Evolutionary conservation across 192 early-diverging fungal species (phyloP).

Genomic region (Phycomyces nitens): DNA sequence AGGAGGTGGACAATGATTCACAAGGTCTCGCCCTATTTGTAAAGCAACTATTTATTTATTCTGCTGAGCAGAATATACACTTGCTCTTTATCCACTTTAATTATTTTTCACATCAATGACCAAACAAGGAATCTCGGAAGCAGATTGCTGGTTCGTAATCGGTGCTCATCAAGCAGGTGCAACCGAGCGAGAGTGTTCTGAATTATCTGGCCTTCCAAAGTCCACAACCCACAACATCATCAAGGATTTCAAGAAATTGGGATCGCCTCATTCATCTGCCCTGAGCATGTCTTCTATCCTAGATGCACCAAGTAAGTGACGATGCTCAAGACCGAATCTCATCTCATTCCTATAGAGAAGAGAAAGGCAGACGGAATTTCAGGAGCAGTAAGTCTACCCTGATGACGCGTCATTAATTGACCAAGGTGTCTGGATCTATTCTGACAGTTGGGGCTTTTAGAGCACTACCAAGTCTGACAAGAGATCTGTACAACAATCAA

Average conservation of each 20-base stretch:
- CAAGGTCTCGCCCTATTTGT: too few species aligned
- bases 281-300: constrained; percentile 1
- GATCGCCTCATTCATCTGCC: constrained; percentile 21
- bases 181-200: constrained; percentile 24
- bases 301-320: background rate
- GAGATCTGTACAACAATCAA: background rate
- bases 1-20: too few species aligned
- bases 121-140: constrained; percentile 18
- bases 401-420: too few species aligned
- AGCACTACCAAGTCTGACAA: too few species aligned
- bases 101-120: background rate
- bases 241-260: constrained; percentile 19
- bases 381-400: too few species aligned
- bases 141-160: constrained; percentile 28
- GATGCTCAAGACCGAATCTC: background rate
- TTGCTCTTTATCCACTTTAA: background rate
- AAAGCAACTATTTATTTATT: too few species aligned
- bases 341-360: too few species aligned
- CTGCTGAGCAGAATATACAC: background rate
- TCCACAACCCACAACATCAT: constrained; percentile 24
- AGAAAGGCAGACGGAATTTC: too few species aligned
- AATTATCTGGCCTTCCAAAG: constrained; percentile 25
- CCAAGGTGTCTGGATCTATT: background rate
- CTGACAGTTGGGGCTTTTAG: background rate
- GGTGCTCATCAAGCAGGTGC: constrained; percentile 32